Conservation (phyloP, 306 rosid genomes). For the Begonia peltatifolia region DNA sequence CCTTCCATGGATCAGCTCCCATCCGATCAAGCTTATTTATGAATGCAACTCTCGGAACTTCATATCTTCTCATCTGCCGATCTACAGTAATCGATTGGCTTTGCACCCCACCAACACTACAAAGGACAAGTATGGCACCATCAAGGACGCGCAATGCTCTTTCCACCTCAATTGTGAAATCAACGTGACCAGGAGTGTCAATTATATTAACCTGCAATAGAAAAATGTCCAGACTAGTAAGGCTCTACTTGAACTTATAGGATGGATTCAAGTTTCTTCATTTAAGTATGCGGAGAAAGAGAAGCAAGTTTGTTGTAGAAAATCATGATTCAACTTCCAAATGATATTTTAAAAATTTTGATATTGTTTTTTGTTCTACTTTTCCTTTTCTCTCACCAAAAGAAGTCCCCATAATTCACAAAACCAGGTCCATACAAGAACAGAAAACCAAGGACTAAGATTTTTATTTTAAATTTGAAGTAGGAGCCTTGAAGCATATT, state of each 20-base stretch:
- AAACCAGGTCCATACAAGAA: too few species aligned
- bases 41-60: constrained; percentile 92
- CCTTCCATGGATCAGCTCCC: constrained; percentile 99
- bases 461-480: too few species aligned
- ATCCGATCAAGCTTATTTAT: constrained; percentile 93
- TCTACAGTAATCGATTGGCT: constrained; percentile 98
- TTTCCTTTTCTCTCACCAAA: too few species aligned
- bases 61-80: constrained; percentile 95
- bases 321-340: too few species aligned
- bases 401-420: too few species aligned
- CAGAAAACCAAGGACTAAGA: too few species aligned
- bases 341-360: too few species aligned
- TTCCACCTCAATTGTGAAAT: constrained; percentile 95
- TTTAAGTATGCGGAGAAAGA: too few species aligned
- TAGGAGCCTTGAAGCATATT: too few species aligned
- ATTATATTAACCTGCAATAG: constrained; percentile 79
- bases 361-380: too few species aligned
- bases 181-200: constrained; percentile 98
- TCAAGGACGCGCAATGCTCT: constrained; percentile 97
- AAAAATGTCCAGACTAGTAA: background rate
- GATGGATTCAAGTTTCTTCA: background rate
- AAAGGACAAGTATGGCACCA: constrained; percentile 96
- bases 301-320: too few species aligned
- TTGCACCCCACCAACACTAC: constrained; percentile 99
- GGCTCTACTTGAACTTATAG: too few species aligned